phyloP scores from a whole-genome alignment of 495 filamentous ascomycete genomes.

The Penicillium herquei region DNA sequence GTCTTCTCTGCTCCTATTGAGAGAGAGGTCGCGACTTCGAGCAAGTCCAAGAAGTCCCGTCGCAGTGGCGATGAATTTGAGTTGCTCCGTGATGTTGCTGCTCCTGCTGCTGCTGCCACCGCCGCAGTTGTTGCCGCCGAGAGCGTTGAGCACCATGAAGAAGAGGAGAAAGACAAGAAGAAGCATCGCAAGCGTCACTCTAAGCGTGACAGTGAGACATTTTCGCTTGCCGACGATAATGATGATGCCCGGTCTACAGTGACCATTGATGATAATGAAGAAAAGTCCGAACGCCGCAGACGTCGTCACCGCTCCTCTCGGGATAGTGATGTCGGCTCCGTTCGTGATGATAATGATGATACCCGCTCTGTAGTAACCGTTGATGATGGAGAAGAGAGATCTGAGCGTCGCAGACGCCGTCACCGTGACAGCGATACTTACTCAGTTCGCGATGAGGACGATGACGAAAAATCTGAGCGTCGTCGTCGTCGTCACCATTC shows the following conservation, averaged over 20 bases:
- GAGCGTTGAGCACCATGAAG: slow-evolving; percentile 4
- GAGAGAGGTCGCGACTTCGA: slow-evolving; percentile 15
- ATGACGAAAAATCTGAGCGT: slow-evolving; percentile 18
- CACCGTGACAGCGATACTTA: slow-evolving; percentile 13
- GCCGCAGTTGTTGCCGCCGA: neutral
- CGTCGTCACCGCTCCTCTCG: slow-evolving; percentile 11
- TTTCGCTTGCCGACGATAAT: slow-evolving; percentile 7
- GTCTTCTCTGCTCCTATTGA: slow-evolving; percentile 25
- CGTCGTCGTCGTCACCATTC: slow-evolving; percentile 19
- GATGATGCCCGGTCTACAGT: slow-evolving; percentile 21
- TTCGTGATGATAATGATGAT: slow-evolving; percentile 10
- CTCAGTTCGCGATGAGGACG: slow-evolving; percentile 4
- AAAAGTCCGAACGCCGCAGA: slow-evolving; percentile 22
- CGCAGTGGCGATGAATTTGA: slow-evolving; percentile 26
- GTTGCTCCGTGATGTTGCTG: slow-evolving; percentile 11
- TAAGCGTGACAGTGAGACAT: slow-evolving; percentile 17
- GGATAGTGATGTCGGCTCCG: slow-evolving; percentile 5
- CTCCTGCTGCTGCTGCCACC: neutral
- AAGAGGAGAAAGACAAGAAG: slow-evolving; percentile 18
- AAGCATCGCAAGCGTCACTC: slow-evolving; percentile 29
- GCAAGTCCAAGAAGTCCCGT: slow-evolving; percentile 22
- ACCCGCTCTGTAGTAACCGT: slow-evolving; percentile 21
- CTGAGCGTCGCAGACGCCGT: slow-evolving; percentile 4
- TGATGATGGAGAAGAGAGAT: slow-evolving; percentile 11
- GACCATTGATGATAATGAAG: slow-evolving; percentile 17